phyloP scores from a whole-genome alignment of 441 rosid genomes.

The Gossypium davidsonii region DNA sequence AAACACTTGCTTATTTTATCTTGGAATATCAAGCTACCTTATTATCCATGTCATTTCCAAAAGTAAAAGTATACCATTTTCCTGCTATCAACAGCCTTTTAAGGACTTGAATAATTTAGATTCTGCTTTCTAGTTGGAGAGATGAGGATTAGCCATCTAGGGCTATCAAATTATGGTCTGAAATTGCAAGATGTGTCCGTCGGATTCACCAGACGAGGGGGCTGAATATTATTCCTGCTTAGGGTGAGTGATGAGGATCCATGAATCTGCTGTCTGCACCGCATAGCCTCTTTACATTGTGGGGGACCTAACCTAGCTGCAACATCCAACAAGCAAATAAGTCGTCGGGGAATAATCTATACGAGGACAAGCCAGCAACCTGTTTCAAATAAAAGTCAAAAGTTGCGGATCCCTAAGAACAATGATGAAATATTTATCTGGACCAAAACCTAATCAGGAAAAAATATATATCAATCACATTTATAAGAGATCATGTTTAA shows the following conservation, averaged over 20 bases:
- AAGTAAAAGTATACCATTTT: background rate
- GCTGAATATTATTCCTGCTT: background rate
- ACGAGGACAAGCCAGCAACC: too few species aligned
- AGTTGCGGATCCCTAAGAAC: too few species aligned
- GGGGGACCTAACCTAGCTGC: background rate
- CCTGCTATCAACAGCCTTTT: background rate
- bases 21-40: conserved; percentile 14
- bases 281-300: background rate
- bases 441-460: too few species aligned
- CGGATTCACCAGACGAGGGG: background rate
- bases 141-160: background rate
- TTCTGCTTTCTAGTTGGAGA: conserved; percentile 26
- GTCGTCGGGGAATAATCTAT: too few species aligned
- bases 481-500: too few species aligned
- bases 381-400: too few species aligned
- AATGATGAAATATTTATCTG: too few species aligned
- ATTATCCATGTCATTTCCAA: conserved; percentile 15
- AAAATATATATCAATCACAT: too few species aligned
- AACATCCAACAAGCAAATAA: too few species aligned
- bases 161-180: background rate
- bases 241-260: background rate
- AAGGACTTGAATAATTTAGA: background rate
- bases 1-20: too few species aligned
- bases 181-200: background rate
- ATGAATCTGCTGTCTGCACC: conserved; percentile 7